Percentiles rank a stretch among this genome's conserved stretches.
phyloP scores from a whole-genome alignment of 2,329 filamentous ascomycete genomes.

The Nemania sp. region DNA sequence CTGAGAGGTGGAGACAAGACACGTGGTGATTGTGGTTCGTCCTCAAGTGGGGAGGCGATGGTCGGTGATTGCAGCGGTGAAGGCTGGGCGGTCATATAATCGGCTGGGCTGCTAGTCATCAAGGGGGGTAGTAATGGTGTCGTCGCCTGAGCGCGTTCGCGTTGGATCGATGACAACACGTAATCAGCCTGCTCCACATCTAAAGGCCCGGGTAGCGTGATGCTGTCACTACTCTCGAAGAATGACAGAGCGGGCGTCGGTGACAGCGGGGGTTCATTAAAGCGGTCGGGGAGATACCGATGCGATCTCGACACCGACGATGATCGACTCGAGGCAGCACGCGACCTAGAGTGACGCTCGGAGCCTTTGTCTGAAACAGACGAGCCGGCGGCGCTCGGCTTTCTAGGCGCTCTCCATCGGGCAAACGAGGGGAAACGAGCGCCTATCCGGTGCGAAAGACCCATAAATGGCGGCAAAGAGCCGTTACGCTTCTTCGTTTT shows the following conservation, averaged over 20 bases:
- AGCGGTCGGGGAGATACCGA: slow-evolving; percentile 50
- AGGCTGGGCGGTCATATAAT: slow-evolving; percentile 58
- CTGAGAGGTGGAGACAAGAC: slow-evolving; percentile 74
- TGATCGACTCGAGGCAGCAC: slow-evolving; percentile 73
- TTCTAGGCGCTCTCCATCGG: slow-evolving; percentile 54
- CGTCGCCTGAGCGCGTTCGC: slow-evolving; percentile 65
- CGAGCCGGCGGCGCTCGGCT: slow-evolving; percentile 51
- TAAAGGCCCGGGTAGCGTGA: slow-evolving; percentile 53
- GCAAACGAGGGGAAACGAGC: slow-evolving; percentile 61
- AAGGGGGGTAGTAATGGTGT: slow-evolving; percentile 87
- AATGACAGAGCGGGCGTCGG: slow-evolving; percentile 67
- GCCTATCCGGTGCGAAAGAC: slow-evolving; percentile 68
- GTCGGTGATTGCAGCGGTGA: slow-evolving; percentile 88
- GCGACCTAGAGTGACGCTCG: slow-evolving; percentile 73
- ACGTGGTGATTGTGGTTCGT: slow-evolving; percentile 46
- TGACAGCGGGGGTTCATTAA: slow-evolving; percentile 58
- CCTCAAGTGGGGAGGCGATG: slow-evolving; percentile 62
- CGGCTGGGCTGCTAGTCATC: slow-evolving; percentile 62
- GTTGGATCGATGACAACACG: slow-evolving; percentile 57
- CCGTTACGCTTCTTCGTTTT: slow-evolving; percentile 60
- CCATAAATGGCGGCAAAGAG: slow-evolving; percentile 64
- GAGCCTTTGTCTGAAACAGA: slow-evolving; percentile 83
- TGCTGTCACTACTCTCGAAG: slow-evolving; percentile 63
- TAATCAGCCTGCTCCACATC: slow-evolving; percentile 59
- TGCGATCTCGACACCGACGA: slow-evolving; percentile 73